These are phyloP conservation scores for Aspergillus proliferans DNA, from an alignment of 2,329 filamentous ascomycete genomes.

Conservation along the genomic window DNA sequence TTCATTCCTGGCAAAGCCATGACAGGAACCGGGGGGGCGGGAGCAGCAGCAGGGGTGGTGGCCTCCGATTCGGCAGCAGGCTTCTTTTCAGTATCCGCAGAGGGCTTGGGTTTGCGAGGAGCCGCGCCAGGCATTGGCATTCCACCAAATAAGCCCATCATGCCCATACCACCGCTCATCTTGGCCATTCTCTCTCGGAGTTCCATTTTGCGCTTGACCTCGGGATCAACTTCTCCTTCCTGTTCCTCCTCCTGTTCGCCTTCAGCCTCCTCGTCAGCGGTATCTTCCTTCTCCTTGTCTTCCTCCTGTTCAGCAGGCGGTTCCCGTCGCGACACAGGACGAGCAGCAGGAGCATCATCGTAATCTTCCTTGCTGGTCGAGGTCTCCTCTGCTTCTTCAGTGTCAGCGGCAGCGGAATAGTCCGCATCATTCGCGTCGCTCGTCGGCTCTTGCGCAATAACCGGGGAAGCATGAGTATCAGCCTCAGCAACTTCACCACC, in stretches of 20 bases:
- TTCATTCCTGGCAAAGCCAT: slow-evolving; percentile 66
- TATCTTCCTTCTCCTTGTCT: slow-evolving; percentile 45
- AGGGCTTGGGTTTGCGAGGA: slow-evolving; percentile 46
- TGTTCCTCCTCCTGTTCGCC: slow-evolving; percentile 65
- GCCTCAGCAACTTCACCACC: slow-evolving; percentile 21
- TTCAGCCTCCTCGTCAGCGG: slow-evolving; percentile 41
- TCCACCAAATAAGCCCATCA: slow-evolving; percentile 83
- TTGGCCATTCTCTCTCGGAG: slow-evolving; percentile 94
- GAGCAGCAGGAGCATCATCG: slow-evolving; percentile 48
- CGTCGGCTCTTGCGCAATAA: slow-evolving; percentile 46
- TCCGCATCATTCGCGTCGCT: slow-evolving; percentile 62
- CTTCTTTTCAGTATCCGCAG: slow-evolving; percentile 29
- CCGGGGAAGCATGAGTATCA: slow-evolving; percentile 29
- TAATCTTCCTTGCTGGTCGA: slow-evolving; percentile 69
- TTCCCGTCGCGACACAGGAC: slow-evolving; percentile 12
- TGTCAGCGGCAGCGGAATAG: slow-evolving; percentile 58
- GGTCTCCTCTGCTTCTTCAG: slow-evolving; percentile 55
- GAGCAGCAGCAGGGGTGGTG: slow-evolving; percentile 18
- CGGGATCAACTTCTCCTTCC: slow-evolving; percentile 81
- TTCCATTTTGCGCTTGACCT: slow-evolving; percentile 77
- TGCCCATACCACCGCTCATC: slow-evolving; percentile 96
- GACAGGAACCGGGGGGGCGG: slow-evolving; percentile 46
- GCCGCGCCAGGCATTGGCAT: slow-evolving; percentile 49
- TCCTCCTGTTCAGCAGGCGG: slow-evolving; percentile 30
- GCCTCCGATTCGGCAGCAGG: slow-evolving; percentile 25